Conservation (phyloP, 768 basidiomycete species). For the button mushroom (Agaricus bisporus) region DNA sequence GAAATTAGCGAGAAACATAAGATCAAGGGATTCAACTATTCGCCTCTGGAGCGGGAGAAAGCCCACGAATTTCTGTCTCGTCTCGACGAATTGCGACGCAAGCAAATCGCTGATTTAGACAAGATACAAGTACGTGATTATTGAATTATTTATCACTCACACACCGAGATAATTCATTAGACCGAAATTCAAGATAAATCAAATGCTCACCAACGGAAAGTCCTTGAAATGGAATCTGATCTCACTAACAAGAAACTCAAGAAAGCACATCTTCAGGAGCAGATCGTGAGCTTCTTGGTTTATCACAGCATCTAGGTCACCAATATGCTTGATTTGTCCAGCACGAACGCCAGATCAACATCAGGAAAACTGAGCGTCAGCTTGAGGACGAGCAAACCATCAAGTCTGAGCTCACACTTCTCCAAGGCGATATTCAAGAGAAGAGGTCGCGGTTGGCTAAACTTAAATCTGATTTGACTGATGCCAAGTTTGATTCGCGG, state of each 20-base stretch:
- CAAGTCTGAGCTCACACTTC: conserved; percentile 43
- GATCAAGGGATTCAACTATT: conserved; percentile 69
- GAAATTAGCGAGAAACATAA: conserved; percentile 61
- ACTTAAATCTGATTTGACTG: conserved; percentile 49
- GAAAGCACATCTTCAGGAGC: conserved; percentile 42
- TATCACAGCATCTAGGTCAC: neutral
- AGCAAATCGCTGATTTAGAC: conserved; percentile 59
- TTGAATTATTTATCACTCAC: neutral
- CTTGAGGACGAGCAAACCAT: conserved; percentile 54
- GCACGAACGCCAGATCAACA: conserved; percentile 45
- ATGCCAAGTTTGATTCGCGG: conserved; percentile 59
- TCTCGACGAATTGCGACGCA: conserved; percentile 55
- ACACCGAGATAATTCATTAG: conserved; percentile 25
- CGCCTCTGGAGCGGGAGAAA: conserved; percentile 65
- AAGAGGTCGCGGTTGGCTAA: conserved; percentile 57
- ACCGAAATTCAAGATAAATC: conserved; percentile 47
- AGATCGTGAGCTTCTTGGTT: conserved; percentile 40
- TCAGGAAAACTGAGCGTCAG: conserved; percentile 44
- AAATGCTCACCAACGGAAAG: conserved; percentile 60
- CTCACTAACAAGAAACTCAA: conserved; percentile 50
- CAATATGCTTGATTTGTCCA: conserved; percentile 17
- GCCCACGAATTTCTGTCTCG: conserved; percentile 67
- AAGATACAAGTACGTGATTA: conserved; percentile 51
- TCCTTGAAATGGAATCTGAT: conserved; percentile 49
- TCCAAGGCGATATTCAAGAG: conserved; percentile 63